Base-by-base conservation (phyloP, 306 rosid species). In the Castanea sativa region DNA sequence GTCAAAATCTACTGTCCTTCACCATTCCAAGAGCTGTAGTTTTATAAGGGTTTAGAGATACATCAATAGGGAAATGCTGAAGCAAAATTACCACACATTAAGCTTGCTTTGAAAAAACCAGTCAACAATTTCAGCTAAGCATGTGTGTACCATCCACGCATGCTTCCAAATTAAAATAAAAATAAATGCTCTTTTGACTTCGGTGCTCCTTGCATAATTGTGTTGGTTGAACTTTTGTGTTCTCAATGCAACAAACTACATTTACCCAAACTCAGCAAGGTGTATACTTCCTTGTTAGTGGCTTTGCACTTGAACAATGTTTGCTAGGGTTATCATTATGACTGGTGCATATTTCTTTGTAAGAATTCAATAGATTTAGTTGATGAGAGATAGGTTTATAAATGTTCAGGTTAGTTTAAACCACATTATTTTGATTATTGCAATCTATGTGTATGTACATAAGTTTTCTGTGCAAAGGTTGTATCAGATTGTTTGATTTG, bases 401-500 rank as follows among this genome's bases (percentile, higher is more conserved):
- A 59, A 20, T 29, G 1, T 21, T 13, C 32, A 13, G 5, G 53
- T 41, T 41, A 41, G 45, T 49, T 49, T 49, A 49, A 49, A 13
- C 53, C 53, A 3, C 15, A 49, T 12, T 12, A 49, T 12, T 41
- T 41, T 49, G 53, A 49, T 13, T 49, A 11, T 49, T 13, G 15
- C 53, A 49, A 15, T 49, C 53, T 49, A 49, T 49, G 16, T 49
- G 53, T 3, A 23, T 59, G 65, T 59, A 27, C 12, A 11, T 59
- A 10, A 49, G 16, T 27, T 23, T 59, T 59, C 65, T 59, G 12
- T 12, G 78, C 80, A 84, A 81, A 49, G 53, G 16, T 13, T 49
- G 53, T 49, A 12, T 49, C 53, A 49, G 53, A 13, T 49, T 49
- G 16, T 49, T 49, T 49, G 16, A 73, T 76, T 71, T 79, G 61